Base-by-base conservation (phyloP, 228 moss, liverwort and hornwort species). In the Sphagnum magellanicum region DNA sequence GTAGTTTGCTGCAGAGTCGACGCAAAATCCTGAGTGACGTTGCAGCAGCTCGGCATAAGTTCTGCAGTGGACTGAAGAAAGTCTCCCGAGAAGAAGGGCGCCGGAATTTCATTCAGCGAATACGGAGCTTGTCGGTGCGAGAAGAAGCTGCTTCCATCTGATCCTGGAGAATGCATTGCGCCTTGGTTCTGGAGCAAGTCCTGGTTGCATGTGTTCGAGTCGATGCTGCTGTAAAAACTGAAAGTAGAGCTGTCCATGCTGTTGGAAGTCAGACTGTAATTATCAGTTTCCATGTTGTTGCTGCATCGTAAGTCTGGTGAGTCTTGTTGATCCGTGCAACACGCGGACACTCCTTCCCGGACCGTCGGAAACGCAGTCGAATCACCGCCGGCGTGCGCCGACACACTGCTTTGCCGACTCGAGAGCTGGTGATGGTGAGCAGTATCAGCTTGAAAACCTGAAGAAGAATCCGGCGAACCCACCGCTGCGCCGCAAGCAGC, bases 191-290 rank as follows among this genome's bases (percentile, higher is more conserved):
- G 32, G 32, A 32, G 32, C 32, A 68, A 50, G 16, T 68, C 72
- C 4, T 49, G 49, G 14, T 61, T 53, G 67, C 68, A 63, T n/a
- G 13, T 16, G 67, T 59, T 53, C 73, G 73, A 75, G 69, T 83
- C 86, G 49, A 73, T 71, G 12, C 55, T 55, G 55, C 12, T 55
- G 55, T 12, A 55, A 55, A 55, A 12, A 67, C 84, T 84, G 61
- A 84, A 81, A 66, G 72, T 70, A 7, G 75, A 73, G 71, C 82
- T 85, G 73, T 85, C 82, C 7, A 82, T 63, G 64, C 85, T 82
- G 73, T 79, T 74, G 32, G 61, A 62, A 32, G 32, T 32, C 17
- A 62, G 47, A 16, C 17, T 16, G 64, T 84, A 49, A 69, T 70
- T 61, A 32, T 32, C 32, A 17, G 66, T 66, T 8, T 85, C 85